Evolutionary conservation across 345 rosid genomes (phyloP).

Genomic region (Populus pruinosa): DNA sequence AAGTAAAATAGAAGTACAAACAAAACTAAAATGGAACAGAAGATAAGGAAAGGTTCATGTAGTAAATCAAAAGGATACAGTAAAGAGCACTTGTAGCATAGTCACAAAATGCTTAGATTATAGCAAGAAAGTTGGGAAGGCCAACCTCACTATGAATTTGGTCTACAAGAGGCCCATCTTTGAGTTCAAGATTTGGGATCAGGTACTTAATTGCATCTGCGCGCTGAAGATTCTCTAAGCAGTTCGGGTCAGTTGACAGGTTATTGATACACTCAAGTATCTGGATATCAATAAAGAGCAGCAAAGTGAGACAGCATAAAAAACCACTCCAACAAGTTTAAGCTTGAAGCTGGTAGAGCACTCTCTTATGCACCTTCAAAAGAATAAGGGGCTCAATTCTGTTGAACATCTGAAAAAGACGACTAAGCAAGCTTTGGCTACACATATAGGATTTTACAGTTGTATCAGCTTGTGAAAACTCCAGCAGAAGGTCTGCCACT

Average conservation of each 20-base stretch:
- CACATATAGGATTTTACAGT: constrained; percentile 88
- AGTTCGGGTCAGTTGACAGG: constrained; percentile 90
- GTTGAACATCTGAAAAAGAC: constrained; percentile 92
- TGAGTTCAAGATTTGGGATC: constrained; percentile 92
- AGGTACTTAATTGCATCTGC: constrained; percentile 91
- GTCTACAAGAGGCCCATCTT: constrained; percentile 77
- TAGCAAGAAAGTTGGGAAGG: constrained; percentile 14
- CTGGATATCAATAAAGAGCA: constrained; percentile 36
- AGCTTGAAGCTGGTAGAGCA: constrained; percentile 1
- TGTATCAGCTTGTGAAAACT: constrained; percentile 96
- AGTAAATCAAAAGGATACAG: not conserved
- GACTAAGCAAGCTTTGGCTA: constrained; percentile 85
- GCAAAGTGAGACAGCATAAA: not conserved
- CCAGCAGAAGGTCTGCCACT: constrained; percentile 94
- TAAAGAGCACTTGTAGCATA: not conserved
- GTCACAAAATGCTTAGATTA: not conserved
- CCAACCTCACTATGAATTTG: constrained; percentile 87
- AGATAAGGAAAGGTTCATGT: not conserved
- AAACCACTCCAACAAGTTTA: not conserved
- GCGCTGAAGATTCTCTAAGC: constrained; percentile 94
- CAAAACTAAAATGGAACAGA: not conserved
- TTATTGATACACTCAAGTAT: constrained; percentile 79
- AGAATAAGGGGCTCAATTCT: constrained; percentile 84
- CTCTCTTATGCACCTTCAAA: constrained; percentile 57
- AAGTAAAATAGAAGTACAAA: not conserved